A percentile compares a stretch with the other conserved stretches of the same genome.
Evolutionary conservation across 2,329 filamentous ascomycete genomes (phyloP).

Genomic region (Rhinocladiella mackenziei): DNA sequence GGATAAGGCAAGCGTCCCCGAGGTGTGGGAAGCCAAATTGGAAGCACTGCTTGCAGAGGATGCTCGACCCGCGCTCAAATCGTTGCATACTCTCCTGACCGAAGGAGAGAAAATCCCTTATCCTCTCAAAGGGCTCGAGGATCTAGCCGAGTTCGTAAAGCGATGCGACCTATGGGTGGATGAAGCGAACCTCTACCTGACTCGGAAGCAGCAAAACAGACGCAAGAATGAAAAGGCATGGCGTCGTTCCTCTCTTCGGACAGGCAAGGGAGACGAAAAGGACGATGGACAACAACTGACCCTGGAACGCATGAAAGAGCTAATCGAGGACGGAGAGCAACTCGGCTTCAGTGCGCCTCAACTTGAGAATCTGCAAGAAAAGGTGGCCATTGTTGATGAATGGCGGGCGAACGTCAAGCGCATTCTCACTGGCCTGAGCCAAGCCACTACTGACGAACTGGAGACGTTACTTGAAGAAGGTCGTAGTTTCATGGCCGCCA

Average conservation of each 20-base stretch:
- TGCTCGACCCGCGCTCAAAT: conserved; percentile 77
- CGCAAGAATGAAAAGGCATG: conserved; percentile 89
- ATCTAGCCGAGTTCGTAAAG: conserved; percentile 85
- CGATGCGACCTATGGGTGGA: conserved; percentile 97
- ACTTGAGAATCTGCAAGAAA: conserved; percentile 78
- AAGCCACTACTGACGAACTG: conserved; percentile 66
- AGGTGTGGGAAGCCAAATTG: conserved; percentile 86
- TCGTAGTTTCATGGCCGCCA: conserved; percentile 83
- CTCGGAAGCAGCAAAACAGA: conserved; percentile 94
- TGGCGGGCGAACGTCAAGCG: conserved; percentile 74
- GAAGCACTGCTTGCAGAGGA: conserved; percentile 79
- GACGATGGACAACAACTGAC: conserved; percentile 75
- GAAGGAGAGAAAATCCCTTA: conserved; percentile 97
- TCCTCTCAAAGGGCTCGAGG: conserved; percentile 74
- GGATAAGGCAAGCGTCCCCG: conserved; percentile 81
- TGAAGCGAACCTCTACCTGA: conserved; percentile 92
- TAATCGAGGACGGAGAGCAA: conserved; percentile 77
- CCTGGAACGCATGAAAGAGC: conserved; percentile 79
- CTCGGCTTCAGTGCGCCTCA: conserved; percentile 93
- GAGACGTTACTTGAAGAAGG: conserved; percentile 90
- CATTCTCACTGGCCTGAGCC: conserved; percentile 63
- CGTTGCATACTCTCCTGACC: conserved; percentile 74
- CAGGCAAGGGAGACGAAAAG: conserved; percentile 76
- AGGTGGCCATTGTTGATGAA: conserved; percentile 74
- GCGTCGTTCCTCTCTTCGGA: conserved; percentile 67